phyloP scores from a whole-genome alignment of 1,284 basidiomycete species.

The Ustilago crameri region DNA sequence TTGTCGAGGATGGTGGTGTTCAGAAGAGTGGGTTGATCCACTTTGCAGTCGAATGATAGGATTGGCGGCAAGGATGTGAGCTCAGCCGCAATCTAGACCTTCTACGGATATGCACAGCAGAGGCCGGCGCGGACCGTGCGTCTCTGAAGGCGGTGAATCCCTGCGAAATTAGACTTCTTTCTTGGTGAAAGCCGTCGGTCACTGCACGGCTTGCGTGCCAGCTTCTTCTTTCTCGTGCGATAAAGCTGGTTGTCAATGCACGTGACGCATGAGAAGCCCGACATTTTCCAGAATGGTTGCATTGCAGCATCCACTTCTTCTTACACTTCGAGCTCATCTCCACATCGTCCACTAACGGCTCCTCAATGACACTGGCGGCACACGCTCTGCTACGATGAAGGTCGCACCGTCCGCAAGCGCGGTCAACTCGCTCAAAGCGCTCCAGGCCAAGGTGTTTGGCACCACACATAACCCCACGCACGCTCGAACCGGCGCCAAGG shows the following conservation, averaged over 20 bases:
- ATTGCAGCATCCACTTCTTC: slow-evolving; percentile 2
- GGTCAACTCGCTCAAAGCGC: slow-evolving; percentile 49
- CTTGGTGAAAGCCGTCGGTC: neutral
- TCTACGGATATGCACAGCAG: neutral
- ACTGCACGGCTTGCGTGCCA: neutral
- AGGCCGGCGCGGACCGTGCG: slow-evolving; percentile 16
- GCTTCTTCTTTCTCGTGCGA: neutral
- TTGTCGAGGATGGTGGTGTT: slow-evolving; percentile 2
- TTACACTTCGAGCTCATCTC: too few relatives aligned
- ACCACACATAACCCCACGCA: slow-evolving; percentile 55
- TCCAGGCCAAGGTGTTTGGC: slow-evolving; percentile 57
- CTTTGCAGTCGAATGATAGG: too few relatives aligned
- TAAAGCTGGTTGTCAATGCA: neutral
- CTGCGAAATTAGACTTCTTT: too few relatives aligned
- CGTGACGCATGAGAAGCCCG: neutral
- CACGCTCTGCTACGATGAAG: slow-evolving; percentile 41
- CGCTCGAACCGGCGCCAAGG: slow-evolving; percentile 60
- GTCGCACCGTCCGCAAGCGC: slow-evolving; percentile 43
- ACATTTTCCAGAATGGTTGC: neutral
- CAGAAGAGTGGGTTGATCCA: too few relatives aligned
- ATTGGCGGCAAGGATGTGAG: too few relatives aligned
- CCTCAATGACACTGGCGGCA: too few relatives aligned
- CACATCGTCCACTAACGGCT: too few relatives aligned
- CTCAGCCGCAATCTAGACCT: too few relatives aligned
- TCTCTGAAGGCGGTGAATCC: neutral